phyloP scores from a whole-genome alignment of 2,329 filamentous ascomycete species.

The Ilyonectria robusta region DNA sequence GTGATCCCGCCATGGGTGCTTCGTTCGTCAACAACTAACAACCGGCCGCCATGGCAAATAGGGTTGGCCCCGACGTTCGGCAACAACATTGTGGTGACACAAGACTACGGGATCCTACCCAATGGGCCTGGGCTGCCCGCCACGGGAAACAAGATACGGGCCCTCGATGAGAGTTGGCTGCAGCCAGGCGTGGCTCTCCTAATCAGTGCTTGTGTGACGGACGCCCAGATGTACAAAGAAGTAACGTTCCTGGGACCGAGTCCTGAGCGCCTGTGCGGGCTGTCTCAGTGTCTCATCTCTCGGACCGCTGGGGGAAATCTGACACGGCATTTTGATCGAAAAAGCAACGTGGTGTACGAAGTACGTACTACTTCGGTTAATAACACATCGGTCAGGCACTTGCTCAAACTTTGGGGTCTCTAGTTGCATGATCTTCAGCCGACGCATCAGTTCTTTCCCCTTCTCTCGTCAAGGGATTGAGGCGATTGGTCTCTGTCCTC shows the following conservation, averaged over 20 bases:
- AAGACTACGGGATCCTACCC: conserved; percentile 39
- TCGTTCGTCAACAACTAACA: conserved; percentile 29
- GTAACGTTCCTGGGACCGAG: conserved; percentile 4
- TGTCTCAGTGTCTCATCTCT: conserved; percentile 30
- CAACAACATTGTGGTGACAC: conserved; percentile 39
- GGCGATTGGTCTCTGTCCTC: conserved; percentile 19
- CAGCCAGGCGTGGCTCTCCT: conserved; percentile 27
- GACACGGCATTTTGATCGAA: conserved; percentile 30
- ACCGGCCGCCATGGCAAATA: conserved; percentile 39
- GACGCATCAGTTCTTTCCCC: conserved; percentile 28
- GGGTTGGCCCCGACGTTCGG: conserved; percentile 42
- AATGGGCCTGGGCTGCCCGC: conserved; percentile 31
- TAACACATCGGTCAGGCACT: conserved; percentile 20
- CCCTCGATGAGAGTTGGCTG: conserved; percentile 26
- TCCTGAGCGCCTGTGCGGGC: conserved; percentile 1
- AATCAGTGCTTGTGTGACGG: conserved; percentile 13
- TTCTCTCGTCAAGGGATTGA: conserved; percentile 28
- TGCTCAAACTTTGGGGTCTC: conserved; percentile 20
- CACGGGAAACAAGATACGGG: conserved; percentile 26
- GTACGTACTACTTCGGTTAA: conserved; percentile 10
- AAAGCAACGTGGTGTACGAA: conserved; percentile 35
- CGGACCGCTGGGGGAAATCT: conserved; percentile 27
- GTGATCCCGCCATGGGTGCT: conserved; percentile 13
- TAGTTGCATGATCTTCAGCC: conserved; percentile 29
- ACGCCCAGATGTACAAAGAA: conserved; percentile 15